Percentiles rank a stretch among this genome's conserved stretches.
Conservation (phyloP, 495 filamentous ascomycete species). For the Penicillium nucicola region DNA sequence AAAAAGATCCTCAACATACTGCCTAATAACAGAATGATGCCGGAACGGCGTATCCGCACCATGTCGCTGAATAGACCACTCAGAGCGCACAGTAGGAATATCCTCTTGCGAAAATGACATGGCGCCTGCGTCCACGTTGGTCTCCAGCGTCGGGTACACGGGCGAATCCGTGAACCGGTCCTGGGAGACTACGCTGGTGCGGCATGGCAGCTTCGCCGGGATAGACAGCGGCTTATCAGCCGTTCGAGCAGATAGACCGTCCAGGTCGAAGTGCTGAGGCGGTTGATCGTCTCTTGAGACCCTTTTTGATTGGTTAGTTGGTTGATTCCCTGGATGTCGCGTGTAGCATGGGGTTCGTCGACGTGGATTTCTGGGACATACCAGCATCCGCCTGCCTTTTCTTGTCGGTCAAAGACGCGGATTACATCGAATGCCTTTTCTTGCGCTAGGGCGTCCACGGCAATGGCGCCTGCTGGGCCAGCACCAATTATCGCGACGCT, state of each 20-base stretch:
- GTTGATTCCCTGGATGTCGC: background rate
- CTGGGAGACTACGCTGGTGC: slow-evolving; percentile 35
- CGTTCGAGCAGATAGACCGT: slow-evolving; percentile 38
- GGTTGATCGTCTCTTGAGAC: slow-evolving; percentile 38
- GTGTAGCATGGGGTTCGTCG: too few relatives aligned
- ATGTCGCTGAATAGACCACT: slow-evolving; percentile 34
- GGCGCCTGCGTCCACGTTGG: slow-evolving; percentile 36
- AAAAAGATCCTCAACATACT: slow-evolving; percentile 39
- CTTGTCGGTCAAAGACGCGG: slow-evolving; percentile 58
- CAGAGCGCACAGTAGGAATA: slow-evolving; percentile 31
- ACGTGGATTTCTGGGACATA: slow-evolving; percentile 18
- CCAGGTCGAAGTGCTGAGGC: slow-evolving; percentile 33
- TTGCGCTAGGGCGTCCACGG: slow-evolving; percentile 54
- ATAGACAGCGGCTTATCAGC: slow-evolving; percentile 48
- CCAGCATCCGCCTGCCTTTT: slow-evolving; percentile 58
- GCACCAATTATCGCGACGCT: slow-evolving; percentile 58
- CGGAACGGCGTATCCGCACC: slow-evolving; percentile 38
- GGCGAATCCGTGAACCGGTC: slow-evolving; percentile 49
- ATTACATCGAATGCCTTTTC: slow-evolving; percentile 55
- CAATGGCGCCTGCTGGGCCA: slow-evolving; percentile 57
- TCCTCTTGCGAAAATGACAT: slow-evolving; percentile 42
- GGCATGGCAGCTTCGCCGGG: slow-evolving; percentile 43
- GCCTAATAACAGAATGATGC: slow-evolving; percentile 34
- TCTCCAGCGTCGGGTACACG: slow-evolving; percentile 37
- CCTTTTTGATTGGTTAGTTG: slow-evolving; percentile 22